Base-by-base conservation (phyloP, 2,329 filamentous ascomycete species). In the Hypomyces perniciosus region DNA sequence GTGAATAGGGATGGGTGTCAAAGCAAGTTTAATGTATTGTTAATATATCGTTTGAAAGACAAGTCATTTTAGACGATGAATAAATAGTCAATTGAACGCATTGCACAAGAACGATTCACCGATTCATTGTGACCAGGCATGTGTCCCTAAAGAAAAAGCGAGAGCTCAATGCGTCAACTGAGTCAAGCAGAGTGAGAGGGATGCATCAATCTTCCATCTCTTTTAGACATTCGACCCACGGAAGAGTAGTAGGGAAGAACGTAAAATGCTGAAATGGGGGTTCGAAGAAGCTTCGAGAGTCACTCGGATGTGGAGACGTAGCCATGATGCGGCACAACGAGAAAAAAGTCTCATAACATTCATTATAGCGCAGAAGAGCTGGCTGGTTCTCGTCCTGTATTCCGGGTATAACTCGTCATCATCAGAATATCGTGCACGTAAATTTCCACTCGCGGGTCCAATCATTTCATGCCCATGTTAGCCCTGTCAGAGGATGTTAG, bases 221-320 rank as follows among this genome's bases (percentile, higher is more conserved):
- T 72, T 71, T 73, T 78, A 77, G 75, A 72, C 75, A 68, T 74
- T 72, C 72, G 68, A 72, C 72, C 72, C 75, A 77, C 63, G 73
- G 74, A 67, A 64, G 68, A 74, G 70, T 59, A 58, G 61, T 66
- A 65, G 65, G 61, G 68, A 66, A 68, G 72, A 75, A 74, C 72
- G 74, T 63, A 20, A 77, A 77, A 78, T 77, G 75, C 75, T 77
- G 66, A 72, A 72, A 76, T 77, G 72, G 72, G 64, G 51, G 37
- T 34, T 42, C 47, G 30, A 31, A 20, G 20, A 20, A 20, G 20
- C 20, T 20, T 20, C 20, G 20, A 20, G 20, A 20, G 20, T 20
- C 20, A 20, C 20, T 20, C 20, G 20, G 20, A 20, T 20, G 20
- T 20, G 20, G 20, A 20, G 20, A 20, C 20, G 20, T 20, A 20